Conservation (phyloP, 345 rosid species). For the Stellera chamaejasme region DNA sequence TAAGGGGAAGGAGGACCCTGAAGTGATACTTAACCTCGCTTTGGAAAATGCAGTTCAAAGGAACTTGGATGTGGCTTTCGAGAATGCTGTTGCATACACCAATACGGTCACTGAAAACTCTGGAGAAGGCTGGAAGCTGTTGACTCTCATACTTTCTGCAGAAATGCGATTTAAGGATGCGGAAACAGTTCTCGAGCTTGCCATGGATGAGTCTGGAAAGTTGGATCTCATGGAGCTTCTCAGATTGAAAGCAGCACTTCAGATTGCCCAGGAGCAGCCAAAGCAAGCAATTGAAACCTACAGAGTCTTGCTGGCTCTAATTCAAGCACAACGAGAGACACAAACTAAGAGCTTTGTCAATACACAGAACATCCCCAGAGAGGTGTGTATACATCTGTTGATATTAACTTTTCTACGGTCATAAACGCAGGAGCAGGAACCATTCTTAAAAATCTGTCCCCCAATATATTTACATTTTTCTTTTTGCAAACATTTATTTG, state of each 20-base stretch:
- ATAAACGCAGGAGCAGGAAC: too few species aligned
- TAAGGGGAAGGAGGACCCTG: slow-evolving; percentile 42
- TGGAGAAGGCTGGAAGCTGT: slow-evolving; percentile 68
- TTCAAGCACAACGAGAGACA: slow-evolving; percentile 62
- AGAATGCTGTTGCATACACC: slow-evolving; percentile 50
- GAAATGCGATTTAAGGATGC: slow-evolving; percentile 70
- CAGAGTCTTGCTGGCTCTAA: slow-evolving; percentile 60
- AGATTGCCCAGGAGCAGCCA: slow-evolving; percentile 73
- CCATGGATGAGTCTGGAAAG: slow-evolving; percentile 66
- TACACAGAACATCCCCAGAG: slow-evolving; percentile 17
- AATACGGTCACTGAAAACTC: slow-evolving; percentile 45
- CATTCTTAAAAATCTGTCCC: not conserved
- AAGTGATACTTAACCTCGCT: slow-evolving; percentile 46
- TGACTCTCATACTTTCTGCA: slow-evolving; percentile 65
- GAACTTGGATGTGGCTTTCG: slow-evolving; percentile 65
- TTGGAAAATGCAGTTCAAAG: slow-evolving; percentile 83
- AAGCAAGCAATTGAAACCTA: slow-evolving; percentile 86
- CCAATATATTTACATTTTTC: slow-evolving; percentile 1
- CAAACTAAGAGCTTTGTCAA: slow-evolving; percentile 26
- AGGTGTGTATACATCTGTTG: slow-evolving; percentile 30
- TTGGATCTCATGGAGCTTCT: slow-evolving; percentile 67
- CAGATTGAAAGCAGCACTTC: slow-evolving; percentile 72
- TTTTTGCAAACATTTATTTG: slow-evolving; percentile 6
- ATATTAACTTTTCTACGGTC: not conserved
- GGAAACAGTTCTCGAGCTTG: slow-evolving; percentile 55